Base-by-base conservation (phyloP, 1,284 basidiomycete genomes). In the Porodaedalea pini region DNA sequence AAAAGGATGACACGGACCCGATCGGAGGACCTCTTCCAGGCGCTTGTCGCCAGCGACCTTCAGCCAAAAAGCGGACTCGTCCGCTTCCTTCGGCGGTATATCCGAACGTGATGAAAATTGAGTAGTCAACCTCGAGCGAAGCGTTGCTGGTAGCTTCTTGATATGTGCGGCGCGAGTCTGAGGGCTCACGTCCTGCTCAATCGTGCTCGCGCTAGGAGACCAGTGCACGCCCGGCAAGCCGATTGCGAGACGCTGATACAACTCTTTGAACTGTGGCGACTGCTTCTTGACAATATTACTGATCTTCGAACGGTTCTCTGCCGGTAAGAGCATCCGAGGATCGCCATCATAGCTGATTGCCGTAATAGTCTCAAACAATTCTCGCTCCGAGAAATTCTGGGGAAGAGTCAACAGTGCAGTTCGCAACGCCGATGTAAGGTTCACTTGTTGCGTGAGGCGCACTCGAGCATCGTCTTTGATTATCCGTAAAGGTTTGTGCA, bases 401-500 rank as follows among this genome's bases (percentile, higher is more conserved):
- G 86, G 85, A 25, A 89, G 76, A 13, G 82, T 77, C 59, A 85
- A 75, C 34, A 89, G 77, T 0, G 94, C 88, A 13, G 90, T 83
- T 32, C 94, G 88, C 27, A 98, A 78, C 1, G 95, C 95, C 2
- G 92, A 94, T 13, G 87, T 83, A 49, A 96, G 81, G 75, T 99
- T 99, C 67, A 94, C 91, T 68, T 95, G 90, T 68, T 96, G 91
- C 2, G 95, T 93, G 39, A 94, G 77, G 45, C 89, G 82, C n/a
- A 98, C 91, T 36, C 90, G 84, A 0, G 92, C 85, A 68, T 95
- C 90, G 66, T 92, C 88, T 67, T 83, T 86, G 70, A 97, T 89
- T 64, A 94, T 92, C 44, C 92, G 84, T 50, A 94, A 78, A 0
- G 97, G 96, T 71, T 99, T 99, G 74, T 99, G 96, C 86, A 99